A percentile compares a stretch with the other conserved stretches of the same genome.
phyloP scores from a whole-genome alignment of 2,329 filamentous ascomycete species.

The Calonectria multiphialidica region DNA sequence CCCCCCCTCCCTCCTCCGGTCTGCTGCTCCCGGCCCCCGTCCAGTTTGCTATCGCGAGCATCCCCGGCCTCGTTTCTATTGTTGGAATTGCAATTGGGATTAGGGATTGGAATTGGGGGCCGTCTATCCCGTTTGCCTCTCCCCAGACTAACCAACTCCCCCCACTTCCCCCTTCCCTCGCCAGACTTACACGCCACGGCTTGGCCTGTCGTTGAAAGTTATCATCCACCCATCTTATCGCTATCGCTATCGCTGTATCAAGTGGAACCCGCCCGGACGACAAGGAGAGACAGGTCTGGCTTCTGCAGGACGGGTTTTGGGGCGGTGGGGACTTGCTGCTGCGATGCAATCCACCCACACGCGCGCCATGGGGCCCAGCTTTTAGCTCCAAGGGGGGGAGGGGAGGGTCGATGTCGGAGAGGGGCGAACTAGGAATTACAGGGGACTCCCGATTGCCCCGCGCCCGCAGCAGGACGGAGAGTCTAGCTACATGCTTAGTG shows the following conservation, averaged over 20 bases:
- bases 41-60: too few relatives aligned
- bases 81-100: too few relatives aligned
- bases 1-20: too few relatives aligned
- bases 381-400: slow-evolving; percentile 4
- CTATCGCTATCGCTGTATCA: slow-evolving; percentile 23
- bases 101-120: not conserved
- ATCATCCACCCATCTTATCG: slow-evolving; percentile 32
- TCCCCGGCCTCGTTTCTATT: too few relatives aligned
- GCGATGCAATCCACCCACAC: not conserved
- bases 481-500: too few relatives aligned
- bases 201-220: slow-evolving; percentile 9
- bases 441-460: not conserved
- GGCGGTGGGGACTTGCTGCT: not conserved
- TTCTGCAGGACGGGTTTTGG: not conserved
- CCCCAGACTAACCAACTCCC: not conserved
- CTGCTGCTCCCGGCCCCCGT: too few relatives aligned
- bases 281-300: not conserved
- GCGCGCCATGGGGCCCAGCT: slow-evolving; percentile 6
- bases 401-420: not conserved
- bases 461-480: not conserved
- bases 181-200: slow-evolving; percentile 15
- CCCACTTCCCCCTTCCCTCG: too few relatives aligned
- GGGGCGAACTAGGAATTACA: not conserved
- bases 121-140: not conserved
- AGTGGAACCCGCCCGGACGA: not conserved